Evolutionary conservation across 1,284 basidiomycete genomes (phyloP).

Genomic region (Lentinula novae-zelandiae): DNA sequence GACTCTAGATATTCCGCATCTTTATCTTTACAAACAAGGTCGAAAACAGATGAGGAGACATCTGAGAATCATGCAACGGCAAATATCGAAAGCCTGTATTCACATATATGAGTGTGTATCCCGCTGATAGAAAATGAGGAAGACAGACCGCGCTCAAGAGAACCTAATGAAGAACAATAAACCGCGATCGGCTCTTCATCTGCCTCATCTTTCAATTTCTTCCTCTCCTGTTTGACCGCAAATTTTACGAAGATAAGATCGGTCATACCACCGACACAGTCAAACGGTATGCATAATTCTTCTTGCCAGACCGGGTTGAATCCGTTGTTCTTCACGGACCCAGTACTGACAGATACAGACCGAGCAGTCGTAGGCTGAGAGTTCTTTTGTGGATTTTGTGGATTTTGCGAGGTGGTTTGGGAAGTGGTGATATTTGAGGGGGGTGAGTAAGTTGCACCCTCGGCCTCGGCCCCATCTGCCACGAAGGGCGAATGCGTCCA

Average conservation of each 20-base stretch:
- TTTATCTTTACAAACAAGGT: constrained; percentile 68
- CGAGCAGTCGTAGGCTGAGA: constrained; percentile 35
- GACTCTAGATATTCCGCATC: not conserved
- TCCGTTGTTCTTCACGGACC: constrained; percentile 75
- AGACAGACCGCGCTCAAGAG: constrained; percentile 66
- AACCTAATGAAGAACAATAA: constrained; percentile 67
- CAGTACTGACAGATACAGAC: constrained; percentile 52
- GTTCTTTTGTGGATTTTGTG: not conserved
- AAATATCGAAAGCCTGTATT: constrained; percentile 21
- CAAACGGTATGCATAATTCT: constrained; percentile 64
- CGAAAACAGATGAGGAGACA: constrained; percentile 85
- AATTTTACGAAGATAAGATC: constrained; percentile 84
- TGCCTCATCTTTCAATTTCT: constrained; percentile 35
- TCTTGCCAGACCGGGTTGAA: constrained; percentile 91
- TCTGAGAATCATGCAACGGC: constrained; percentile 71
- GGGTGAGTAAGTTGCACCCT: constrained; percentile 21
- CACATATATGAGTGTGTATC: not conserved
- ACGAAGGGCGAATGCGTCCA: constrained; percentile 46
- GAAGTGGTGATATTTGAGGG: constrained; percentile 15
- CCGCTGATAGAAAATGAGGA: not conserved
- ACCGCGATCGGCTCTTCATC: constrained; percentile 67
- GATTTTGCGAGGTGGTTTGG: not conserved
- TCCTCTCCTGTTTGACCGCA: constrained; percentile 59
- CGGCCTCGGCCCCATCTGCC: constrained; percentile 17
- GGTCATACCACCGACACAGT: constrained; percentile 71